Conservation (phyloP, 495 filamentous ascomycete genomes). For the Podospora pseudopauciseta region DNA sequence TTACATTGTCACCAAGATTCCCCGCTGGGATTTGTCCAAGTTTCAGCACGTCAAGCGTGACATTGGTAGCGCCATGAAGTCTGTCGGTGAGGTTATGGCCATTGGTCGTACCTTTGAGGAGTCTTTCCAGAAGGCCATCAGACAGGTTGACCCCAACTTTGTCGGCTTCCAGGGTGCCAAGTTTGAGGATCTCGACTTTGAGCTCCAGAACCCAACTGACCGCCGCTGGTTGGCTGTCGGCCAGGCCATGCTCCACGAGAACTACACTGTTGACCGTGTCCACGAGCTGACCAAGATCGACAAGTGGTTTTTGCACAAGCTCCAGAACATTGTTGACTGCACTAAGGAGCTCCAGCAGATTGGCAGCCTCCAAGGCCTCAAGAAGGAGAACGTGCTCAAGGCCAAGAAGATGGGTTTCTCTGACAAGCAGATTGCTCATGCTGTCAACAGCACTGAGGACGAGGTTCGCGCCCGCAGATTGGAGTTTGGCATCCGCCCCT, state of each 20-base stretch:
- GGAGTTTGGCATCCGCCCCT: slow-evolving; percentile 80
- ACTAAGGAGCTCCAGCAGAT: slow-evolving; percentile 81
- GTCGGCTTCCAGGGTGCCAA: slow-evolving; percentile 92
- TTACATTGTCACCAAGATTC: slow-evolving; percentile 98
- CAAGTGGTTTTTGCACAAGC: slow-evolving; percentile 96
- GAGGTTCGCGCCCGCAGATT: slow-evolving; percentile 81
- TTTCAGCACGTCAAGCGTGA: slow-evolving; percentile 98
- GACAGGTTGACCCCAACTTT: slow-evolving; percentile 90
- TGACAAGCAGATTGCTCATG: slow-evolving; percentile 86
- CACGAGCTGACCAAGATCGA: slow-evolving; percentile 95
- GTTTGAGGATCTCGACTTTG: slow-evolving; percentile 89
- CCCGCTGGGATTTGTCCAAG: slow-evolving; percentile 94
- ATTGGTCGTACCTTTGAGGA: slow-evolving; percentile 98
- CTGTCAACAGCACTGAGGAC: slow-evolving; percentile 83
- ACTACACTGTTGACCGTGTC: slow-evolving; percentile 83
- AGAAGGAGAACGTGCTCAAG: slow-evolving; percentile 79
- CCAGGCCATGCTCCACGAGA: slow-evolving; percentile 95
- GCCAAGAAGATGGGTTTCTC: slow-evolving; percentile 98
- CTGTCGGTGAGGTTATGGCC: slow-evolving; percentile 97
- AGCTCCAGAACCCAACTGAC: slow-evolving; percentile 86
- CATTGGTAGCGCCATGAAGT: slow-evolving; percentile 97
- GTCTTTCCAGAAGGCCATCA: slow-evolving; percentile 97
- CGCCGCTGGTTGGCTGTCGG: slow-evolving; percentile 95
- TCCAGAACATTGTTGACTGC: slow-evolving; percentile 91
- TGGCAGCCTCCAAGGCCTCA: slow-evolving; percentile 79